Conservation (phyloP, 2,329 filamentous ascomycete genomes). For the Colletotrichum ledebouriae region DNA sequence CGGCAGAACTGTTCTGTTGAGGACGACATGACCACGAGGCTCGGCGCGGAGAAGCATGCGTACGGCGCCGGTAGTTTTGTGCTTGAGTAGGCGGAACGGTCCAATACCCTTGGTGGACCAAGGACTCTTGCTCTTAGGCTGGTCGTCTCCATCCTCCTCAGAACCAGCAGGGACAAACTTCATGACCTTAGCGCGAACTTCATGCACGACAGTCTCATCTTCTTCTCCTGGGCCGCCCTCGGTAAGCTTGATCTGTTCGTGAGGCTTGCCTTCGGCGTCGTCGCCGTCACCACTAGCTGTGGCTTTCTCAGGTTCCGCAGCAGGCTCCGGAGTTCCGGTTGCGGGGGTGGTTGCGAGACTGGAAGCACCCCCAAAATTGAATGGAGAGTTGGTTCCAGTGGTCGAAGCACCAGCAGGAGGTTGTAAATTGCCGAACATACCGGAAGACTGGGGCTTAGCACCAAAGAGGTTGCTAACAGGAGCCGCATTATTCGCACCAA, state of each 20-base stretch:
- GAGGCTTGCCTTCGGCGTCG: constrained; percentile 70
- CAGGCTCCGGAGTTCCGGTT: constrained; percentile 70
- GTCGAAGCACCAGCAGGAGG: constrained; percentile 59
- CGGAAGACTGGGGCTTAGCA: constrained; percentile 44
- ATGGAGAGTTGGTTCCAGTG: constrained; percentile 66
- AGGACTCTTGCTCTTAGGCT: constrained; percentile 64
- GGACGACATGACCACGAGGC: constrained; percentile 77
- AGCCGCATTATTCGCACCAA: constrained; percentile 31
- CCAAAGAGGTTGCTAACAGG: constrained; percentile 41
- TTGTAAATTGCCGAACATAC: constrained; percentile 56
- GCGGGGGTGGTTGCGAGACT: constrained; percentile 72
- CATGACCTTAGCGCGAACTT: constrained; percentile 78
- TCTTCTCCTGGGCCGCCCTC: constrained; percentile 77
- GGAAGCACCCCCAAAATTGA: constrained; percentile 70
- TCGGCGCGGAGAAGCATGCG: constrained; percentile 81
- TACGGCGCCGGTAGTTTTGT: constrained; percentile 76
- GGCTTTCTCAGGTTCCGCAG: constrained; percentile 54
- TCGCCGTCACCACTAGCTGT: constrained; percentile 43
- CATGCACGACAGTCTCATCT: constrained; percentile 77
- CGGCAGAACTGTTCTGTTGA: constrained; percentile 77
- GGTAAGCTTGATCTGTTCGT: constrained; percentile 79
- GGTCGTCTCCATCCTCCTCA: constrained; percentile 56
- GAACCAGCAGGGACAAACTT: constrained; percentile 66
- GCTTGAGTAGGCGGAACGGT: constrained; percentile 77
- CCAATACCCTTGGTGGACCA: constrained; percentile 82